Conservation (phyloP, 1,139 yeast genomes). For the Geotrichum restrictum region DNA sequence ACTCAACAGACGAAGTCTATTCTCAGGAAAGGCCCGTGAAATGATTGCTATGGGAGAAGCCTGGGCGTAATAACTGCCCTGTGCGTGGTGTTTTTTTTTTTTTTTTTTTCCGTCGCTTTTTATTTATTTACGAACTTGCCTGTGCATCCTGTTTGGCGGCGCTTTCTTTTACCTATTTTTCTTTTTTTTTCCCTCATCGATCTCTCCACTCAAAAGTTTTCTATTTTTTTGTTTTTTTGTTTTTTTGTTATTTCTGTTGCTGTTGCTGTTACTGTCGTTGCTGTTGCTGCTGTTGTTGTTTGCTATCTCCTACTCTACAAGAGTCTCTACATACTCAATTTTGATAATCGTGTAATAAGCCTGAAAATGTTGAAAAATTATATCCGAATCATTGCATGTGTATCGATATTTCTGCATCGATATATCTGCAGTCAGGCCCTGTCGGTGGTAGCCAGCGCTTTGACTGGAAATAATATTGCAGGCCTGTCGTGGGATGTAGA, state of each 20-base stretch:
- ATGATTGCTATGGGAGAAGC: constrained; percentile 40
- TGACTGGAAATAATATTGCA: too few relatives aligned
- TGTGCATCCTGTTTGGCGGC: constrained; percentile 10
- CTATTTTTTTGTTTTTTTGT: neutral
- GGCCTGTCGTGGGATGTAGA: too few relatives aligned
- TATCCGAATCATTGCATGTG: too few relatives aligned
- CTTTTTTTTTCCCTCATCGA: constrained; percentile 1
- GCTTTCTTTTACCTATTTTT: constrained; percentile 1
- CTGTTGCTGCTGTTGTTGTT: neutral
- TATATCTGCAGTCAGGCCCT: too few relatives aligned
- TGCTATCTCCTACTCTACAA: neutral
- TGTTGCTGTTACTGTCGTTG: neutral
- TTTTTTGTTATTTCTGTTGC: neutral
- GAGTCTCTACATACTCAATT: neutral
- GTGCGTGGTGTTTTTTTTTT: neutral
- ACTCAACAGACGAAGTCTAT: constrained; percentile 47
- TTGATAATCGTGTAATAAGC: neutral
- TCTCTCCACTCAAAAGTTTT: neutral
- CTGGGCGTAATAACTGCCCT: constrained; percentile 1
- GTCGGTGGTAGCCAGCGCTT: too few relatives aligned
- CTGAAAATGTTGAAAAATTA: too few relatives aligned
- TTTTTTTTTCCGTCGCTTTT: constrained; percentile 7
- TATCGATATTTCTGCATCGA: too few relatives aligned
- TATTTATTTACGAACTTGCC: neutral
- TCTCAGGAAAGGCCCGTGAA: constrained; percentile 53